phyloP scores from a whole-genome alignment of 305 asterid genomes.

The Solanum hybrid region DNA sequence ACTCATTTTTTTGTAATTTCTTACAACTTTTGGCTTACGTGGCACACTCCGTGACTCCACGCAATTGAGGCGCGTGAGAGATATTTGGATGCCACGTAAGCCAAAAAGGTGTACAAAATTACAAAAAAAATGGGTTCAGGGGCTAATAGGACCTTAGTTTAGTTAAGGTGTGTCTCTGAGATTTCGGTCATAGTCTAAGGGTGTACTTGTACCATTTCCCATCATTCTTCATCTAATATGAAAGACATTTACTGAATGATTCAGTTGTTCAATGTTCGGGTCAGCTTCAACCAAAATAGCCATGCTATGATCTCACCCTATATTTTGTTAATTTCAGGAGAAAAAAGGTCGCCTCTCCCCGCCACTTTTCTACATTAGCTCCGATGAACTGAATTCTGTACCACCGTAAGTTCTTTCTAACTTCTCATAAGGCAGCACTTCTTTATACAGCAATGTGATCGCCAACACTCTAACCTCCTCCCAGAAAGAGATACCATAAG shows the following conservation, averaged over 20 bases:
- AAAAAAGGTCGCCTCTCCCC: slow-evolving; percentile 70
- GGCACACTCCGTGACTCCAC: too few species aligned
- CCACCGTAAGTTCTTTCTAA: slow-evolving; percentile 54
- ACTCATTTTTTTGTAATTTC: too few species aligned
- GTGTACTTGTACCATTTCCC: too few species aligned
- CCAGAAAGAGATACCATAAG: not conserved
- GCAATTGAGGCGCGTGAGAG: too few species aligned
- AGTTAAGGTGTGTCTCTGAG: too few species aligned
- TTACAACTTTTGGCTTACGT: too few species aligned
- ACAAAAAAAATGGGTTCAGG: too few species aligned
- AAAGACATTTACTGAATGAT: not conserved
- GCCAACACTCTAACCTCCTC: not conserved
- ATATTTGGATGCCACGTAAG: too few species aligned
- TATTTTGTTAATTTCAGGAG: slow-evolving; percentile 29
- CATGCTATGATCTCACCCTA: not conserved
- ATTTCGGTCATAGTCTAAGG: too few species aligned
- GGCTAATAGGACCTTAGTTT: too few species aligned
- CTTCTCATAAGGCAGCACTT: not conserved
- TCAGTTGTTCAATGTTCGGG: not conserved
- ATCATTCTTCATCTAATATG: not conserved
- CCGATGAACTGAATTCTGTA: slow-evolving; percentile 66
- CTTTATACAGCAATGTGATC: not conserved
- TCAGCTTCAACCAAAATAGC: not conserved
- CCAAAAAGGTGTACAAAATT: too few species aligned
- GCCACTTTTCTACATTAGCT: slow-evolving; percentile 65